phyloP scores from a whole-genome alignment of 768 basidiomycete species.

The Tricholoma sp. region DNA sequence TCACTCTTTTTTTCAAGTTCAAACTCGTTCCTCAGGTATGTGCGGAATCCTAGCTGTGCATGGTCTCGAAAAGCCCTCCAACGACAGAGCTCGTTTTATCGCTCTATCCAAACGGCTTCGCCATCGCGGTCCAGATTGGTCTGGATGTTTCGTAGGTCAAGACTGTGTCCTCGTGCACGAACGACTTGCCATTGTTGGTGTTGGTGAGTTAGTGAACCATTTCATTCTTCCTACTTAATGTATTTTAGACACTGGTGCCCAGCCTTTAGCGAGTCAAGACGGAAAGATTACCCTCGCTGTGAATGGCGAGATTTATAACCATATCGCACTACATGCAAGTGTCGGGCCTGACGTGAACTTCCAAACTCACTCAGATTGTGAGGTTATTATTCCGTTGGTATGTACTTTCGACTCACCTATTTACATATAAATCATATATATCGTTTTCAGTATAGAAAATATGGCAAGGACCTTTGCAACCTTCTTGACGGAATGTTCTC shows the following conservation, averaged over 20 bases:
- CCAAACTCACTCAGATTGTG: conserved; percentile 98
- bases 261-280: conserved; percentile 86
- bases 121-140: conserved; percentile 98
- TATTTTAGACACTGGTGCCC: conserved; percentile 84
- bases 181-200: conserved; percentile 94
- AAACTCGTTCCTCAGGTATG: conserved; percentile 44
- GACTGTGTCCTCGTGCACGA: conserved; percentile 87
- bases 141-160: conserved; percentile 86
- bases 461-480: conserved; percentile 70
- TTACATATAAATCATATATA: neutral
- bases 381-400: conserved; percentile 92
- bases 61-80: conserved; percentile 65
- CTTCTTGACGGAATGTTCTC: conserved; percentile 98
- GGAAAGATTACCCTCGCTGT: conserved; percentile 82
- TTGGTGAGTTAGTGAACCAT: conserved; percentile 54
- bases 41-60: conserved; percentile 91
- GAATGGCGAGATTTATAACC: conserved; percentile 99
- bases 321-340: conserved; percentile 68
- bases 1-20: conserved; percentile 3
- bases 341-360: conserved; percentile 68
- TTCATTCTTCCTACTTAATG: neutral
- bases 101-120: conserved; percentile 85
- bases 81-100: conserved; percentile 69
- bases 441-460: conserved; percentile 69
- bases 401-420: conserved; percentile 13